Evolutionary conservation across 495 filamentous ascomycete genomes (phyloP), one percentile per base, ranked within the genome.

Genomic region (Pyrenula aspistea): DNA sequence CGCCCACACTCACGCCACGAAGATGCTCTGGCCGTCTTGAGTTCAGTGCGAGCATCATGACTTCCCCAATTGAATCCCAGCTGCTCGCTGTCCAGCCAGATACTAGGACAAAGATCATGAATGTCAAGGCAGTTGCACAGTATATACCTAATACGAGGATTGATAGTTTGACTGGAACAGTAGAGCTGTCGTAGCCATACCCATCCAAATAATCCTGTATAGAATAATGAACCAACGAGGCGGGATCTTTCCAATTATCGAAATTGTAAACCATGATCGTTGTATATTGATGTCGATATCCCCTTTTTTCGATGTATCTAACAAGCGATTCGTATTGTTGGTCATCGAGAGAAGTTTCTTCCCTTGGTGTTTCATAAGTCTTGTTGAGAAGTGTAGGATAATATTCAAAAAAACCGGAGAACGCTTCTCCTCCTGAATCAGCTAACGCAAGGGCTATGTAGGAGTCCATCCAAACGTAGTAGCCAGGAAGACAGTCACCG

Each of bases 131-230:
- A 10, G 19, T 24, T 10, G 50, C 50, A 52, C 8, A 8, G 20
- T 52, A 52, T 21, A 52, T 21, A 20, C 8, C 22, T 20, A 52
- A 20, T 21, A 52, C 50, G 20, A 24, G 4, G n/a, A 52, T 21
- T 21, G 50, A 52, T 10, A 52, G 50, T 52, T 52, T 8, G 20
- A 24, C 22, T 20, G 50, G n/a, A 24, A 52, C 22, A 10, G 50
- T 24, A 52, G 50, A 52, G n/a, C n/a, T 52, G 50, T 52, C 50
- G 50, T 52, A 52, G 4, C 50, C 50, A 19, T 52, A 52, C 4
- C 50, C 50, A 4, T 21, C 31, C 31, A 4, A 42, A 4, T 4
- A 42, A 8, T 15, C 8, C 15, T 42, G 31, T 42, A 42, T 42
- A 15, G 31, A 42, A 42, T 42, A 42, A 8, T 42, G 31, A 42